Percentiles rank a stretch among this genome's conserved stretches.
Evolutionary conservation across 768 basidiomycete genomes (phyloP).

Genomic region (Lactifluus piperatus): DNA sequence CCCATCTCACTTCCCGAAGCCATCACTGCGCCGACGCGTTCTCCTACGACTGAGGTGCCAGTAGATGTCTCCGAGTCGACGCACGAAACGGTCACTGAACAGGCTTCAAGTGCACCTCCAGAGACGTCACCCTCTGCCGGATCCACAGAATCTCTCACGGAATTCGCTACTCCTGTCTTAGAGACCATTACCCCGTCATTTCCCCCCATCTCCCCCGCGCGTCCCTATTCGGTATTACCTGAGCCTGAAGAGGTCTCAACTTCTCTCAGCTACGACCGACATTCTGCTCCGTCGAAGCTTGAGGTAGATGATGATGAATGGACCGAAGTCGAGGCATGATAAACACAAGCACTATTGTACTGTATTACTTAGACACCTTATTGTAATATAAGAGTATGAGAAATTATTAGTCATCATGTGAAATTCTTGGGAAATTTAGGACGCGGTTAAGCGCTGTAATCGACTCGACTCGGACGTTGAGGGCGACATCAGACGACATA

Average conservation of each 20-base stretch:
- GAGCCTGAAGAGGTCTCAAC: background rate
- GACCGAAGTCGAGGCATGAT: slow-evolving; percentile 3
- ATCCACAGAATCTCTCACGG: background rate
- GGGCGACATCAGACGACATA: background rate
- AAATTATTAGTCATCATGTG: slow-evolving; percentile 5
- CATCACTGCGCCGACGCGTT: background rate
- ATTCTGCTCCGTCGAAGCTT: background rate
- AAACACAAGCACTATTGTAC: too few relatives aligned
- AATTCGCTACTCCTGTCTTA: background rate
- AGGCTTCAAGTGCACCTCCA: background rate
- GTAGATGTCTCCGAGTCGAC: background rate
- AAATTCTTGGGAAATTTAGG: background rate
- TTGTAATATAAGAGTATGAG: background rate
- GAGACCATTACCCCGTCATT: background rate
- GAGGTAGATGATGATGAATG: background rate
- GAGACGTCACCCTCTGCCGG: background rate
- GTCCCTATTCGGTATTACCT: background rate
- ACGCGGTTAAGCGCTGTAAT: background rate
- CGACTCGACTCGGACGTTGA: background rate
- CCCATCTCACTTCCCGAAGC: background rate
- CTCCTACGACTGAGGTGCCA: background rate
- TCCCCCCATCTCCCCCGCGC: background rate
- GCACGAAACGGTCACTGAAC: background rate
- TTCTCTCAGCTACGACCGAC: background rate
- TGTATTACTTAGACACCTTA: too few relatives aligned